phyloP scores from a whole-genome alignment of 2,329 filamentous ascomycete genomes.

The Dendryphion nanum region DNA sequence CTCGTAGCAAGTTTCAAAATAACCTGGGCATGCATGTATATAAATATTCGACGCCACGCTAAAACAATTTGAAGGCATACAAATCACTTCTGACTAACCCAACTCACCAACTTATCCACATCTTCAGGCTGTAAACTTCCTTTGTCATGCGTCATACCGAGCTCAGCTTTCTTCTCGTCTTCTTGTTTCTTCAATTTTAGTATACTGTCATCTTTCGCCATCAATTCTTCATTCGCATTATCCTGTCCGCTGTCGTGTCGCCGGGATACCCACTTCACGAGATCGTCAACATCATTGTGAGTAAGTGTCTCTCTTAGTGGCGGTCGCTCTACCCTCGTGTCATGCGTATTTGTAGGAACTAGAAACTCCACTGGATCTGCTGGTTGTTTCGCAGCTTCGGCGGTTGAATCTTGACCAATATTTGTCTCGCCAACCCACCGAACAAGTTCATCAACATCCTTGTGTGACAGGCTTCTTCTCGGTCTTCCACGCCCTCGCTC shows the following conservation, averaged over 20 bases:
- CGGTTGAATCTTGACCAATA: too few relatives aligned
- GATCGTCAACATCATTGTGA: slow-evolving; percentile 23
- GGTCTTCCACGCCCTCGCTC: neutral
- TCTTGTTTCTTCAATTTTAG: slow-evolving; percentile 7
- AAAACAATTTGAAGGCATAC: too few relatives aligned
- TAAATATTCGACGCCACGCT: too few relatives aligned
- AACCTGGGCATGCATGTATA: too few relatives aligned
- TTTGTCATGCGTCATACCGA: slow-evolving; percentile 18
- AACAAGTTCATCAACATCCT: slow-evolving; percentile 18
- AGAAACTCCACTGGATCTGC: too few relatives aligned
- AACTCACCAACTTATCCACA: slow-evolving; percentile 7
- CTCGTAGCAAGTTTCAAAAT: too few relatives aligned
- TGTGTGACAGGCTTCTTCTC: neutral
- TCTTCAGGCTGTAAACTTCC: slow-evolving; percentile 12
- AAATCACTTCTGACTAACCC: too few relatives aligned
- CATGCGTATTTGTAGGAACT: too few relatives aligned
- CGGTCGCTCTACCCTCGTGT: slow-evolving; percentile 8
- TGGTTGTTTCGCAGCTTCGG: too few relatives aligned
- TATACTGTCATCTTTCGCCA: slow-evolving; percentile 3
- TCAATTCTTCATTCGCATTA: too few relatives aligned
- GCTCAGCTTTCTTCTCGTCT: slow-evolving; percentile 12
- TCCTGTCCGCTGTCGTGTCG: slow-evolving; percentile 7
- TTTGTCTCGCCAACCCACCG: slow-evolving; percentile 10
- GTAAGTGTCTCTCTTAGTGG: slow-evolving; percentile 6
- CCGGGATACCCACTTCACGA: slow-evolving; percentile 24